Evolutionary conservation across 495 filamentous ascomycete species (phyloP).

Genomic region (Neurospora tetrasperma): DNA sequence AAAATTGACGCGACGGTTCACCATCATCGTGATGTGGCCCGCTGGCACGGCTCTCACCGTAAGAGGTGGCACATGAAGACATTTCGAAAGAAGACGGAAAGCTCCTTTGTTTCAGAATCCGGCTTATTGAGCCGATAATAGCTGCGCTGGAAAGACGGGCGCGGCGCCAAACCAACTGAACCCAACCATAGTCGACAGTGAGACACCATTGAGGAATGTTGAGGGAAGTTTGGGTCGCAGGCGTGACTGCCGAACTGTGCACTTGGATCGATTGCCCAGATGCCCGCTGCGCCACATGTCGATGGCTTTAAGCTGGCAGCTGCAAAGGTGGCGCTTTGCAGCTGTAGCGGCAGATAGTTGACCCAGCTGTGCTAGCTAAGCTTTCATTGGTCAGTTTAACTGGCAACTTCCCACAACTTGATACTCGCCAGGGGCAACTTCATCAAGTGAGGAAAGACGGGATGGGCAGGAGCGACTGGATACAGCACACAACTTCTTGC

Average conservation of each 20-base stretch:
- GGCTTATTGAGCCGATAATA: not conserved
- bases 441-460: not conserved
- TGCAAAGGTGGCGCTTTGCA: not conserved
- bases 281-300: not conserved
- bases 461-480: not conserved
- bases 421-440: not conserved
- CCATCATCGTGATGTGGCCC: not conserved
- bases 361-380: not conserved
- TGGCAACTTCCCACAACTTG: not conserved
- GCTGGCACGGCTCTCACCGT: not conserved
- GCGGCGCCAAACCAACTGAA: not conserved
- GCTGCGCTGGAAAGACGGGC: not conserved
- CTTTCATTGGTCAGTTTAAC: not conserved
- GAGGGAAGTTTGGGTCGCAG: not conserved
- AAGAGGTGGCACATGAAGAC: not conserved
- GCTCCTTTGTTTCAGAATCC: not conserved
- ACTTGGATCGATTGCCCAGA: no score
- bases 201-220: not conserved
- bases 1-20: not conserved
- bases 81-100: not conserved
- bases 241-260: not conserved
- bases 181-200: not conserved
- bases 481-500: not conserved
- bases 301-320: not conserved
- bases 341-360: not conserved